Conservation (phyloP, 2,329 filamentous ascomycete genomes). For the Trichoderma atrobrunneum region DNA sequence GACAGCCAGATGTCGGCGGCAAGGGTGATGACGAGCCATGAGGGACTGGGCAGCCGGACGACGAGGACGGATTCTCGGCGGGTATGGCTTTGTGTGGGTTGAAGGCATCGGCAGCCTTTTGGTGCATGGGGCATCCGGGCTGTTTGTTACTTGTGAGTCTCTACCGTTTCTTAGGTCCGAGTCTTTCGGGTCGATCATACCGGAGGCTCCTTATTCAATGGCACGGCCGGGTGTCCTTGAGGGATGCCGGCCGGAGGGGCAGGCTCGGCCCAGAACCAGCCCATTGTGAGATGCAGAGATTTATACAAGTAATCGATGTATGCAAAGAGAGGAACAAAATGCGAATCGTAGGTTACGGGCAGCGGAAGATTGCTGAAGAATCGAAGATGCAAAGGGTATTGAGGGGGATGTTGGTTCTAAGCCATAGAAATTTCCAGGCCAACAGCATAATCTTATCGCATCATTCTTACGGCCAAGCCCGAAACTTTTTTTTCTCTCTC, state of each 20-base stretch:
- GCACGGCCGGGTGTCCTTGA: constrained; percentile 32
- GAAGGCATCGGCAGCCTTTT: constrained; percentile 50
- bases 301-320: neutral
- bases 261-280: constrained; percentile 62
- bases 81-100: constrained; percentile 30
- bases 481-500: constrained; percentile 13
- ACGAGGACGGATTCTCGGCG: constrained; percentile 27
- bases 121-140: constrained; percentile 58
- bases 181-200: constrained; percentile 25
- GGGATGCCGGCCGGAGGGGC: constrained; percentile 36
- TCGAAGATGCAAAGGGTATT: neutral
- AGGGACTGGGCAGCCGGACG: constrained; percentile 47
- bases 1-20: constrained; percentile 40
- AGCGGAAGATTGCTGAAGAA: neutral
- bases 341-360: neutral
- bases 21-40: constrained; percentile 32
- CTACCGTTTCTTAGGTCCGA: neutral
- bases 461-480: neutral
- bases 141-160: constrained; percentile 36
- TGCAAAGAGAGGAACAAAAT: neutral
- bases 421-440: constrained; percentile 19
- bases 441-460: constrained; percentile 20
- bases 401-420: neutral
- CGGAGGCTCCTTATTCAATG: constrained; percentile 33
- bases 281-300: constrained; percentile 42